Evolutionary conservation across 164 flowering plant genomes (phyloP), one percentile per base, ranked within the genome.

Genomic region (Dillenia suffruticosa): DNA sequence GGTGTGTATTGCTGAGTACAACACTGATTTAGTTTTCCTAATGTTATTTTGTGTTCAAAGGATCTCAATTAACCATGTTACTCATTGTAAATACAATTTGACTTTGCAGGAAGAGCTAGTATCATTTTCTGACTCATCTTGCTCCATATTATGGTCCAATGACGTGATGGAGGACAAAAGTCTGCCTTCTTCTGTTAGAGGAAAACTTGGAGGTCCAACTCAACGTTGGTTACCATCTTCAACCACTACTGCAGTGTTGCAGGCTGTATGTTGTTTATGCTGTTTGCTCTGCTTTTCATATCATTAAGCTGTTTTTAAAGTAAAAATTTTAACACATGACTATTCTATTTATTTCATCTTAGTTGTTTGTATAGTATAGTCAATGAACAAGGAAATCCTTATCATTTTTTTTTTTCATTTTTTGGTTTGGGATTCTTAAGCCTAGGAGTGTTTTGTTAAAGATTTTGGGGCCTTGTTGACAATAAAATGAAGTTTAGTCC

Each of bases 161-260:
- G 56, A 59, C 65, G 59, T 44, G 44, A 15, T 24, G 12, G 76
- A 76, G 49, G 79, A 69, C 45, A 53, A 58, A 8, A 51, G 17
- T 56, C 76, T 94, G 49, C 93, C 99, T 51, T 68, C 80, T 66
- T 81, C 94, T 46, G 74, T 94, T 9, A 83, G 65, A 62, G 99
- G 99, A 71, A 88, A 77, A 81, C 87, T 94, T 65, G 99, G 99
- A 24, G 99, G 99, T 10, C 99, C 92, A 57, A 89, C 94, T 82
- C 96, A 85, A 74, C 81, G 97, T 5, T 80, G 97, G 69, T 71
- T 91, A 76, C 67, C 92, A 55, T 74, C 82, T 66, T 70, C 77
- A 24, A 58, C 67, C 15, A 76, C 93, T 19, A 75, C 86, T 62
- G 66, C 83, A 57, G 87, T 89, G 51, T 64, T 91, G 76, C 78